Evolutionary conservation across 2,329 filamentous ascomycete species (phyloP), one percentile per base, ranked within the genome.

Genomic region (Cercospora beticola): DNA sequence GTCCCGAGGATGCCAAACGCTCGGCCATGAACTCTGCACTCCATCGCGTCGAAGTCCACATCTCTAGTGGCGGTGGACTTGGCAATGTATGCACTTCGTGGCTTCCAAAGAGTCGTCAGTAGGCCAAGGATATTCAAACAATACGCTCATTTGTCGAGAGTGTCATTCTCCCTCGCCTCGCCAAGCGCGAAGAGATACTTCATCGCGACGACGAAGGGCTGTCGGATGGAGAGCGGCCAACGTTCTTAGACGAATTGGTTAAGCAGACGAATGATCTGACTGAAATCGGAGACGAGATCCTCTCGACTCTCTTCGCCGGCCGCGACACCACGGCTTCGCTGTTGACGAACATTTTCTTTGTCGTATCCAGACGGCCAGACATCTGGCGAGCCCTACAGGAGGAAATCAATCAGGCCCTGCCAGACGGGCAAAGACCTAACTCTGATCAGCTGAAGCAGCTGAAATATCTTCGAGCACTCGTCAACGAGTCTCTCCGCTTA

Each of bases 401-500:
- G 7, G 71, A 75, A 59, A 67, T 75, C 33, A 64, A 62, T 31
- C 36, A 66, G 14, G 49, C 68, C 1, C 59, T 69, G 16, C 71
- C 67, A 26, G 58, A 80, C 78, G 62, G 78, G 76, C 16, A 28
- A 7, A 31, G 36, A 23, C 89, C 89, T 0, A 70, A 65, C 2
- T 72, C 68, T 28, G 62, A 66, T 9, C 28, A 68, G 23, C 40
- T 76, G 8, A 71, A 69, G 18, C 62, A 63, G 12, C 68, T 72
- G 61, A 71, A 66, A 16, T 78, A 76, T 66, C 65, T 78, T 12
- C 73, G 88, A 78, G 83, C 89, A 75, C 82, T 90, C 62, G 84
- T 94, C 75, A 90, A 91, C 80, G 92, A 75, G 60, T 64, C 0
- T 18, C 85, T 93, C 71, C 88, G 92, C 14, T 80, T 93, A 14